A percentile compares a stretch with the other conserved stretches of the same genome.
These are phyloP conservation scores for Dysphania ambrosioides DNA, from an alignment of 148 eudicot genomes.

Conservation along the genomic window DNA sequence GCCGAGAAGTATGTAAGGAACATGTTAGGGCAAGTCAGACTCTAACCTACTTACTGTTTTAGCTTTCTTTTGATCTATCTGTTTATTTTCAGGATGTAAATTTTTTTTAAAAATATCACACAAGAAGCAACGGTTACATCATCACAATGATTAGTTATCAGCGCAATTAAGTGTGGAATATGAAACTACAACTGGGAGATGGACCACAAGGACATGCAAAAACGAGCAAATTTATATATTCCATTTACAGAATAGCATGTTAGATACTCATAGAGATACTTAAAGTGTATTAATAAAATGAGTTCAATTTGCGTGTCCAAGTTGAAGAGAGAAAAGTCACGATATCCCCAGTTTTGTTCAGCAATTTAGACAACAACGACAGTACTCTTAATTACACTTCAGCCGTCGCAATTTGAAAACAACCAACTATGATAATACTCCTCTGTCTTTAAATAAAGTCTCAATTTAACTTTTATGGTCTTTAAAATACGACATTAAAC, in stretches of 20 bases:
- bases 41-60: too few relatives aligned
- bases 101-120: neutral
- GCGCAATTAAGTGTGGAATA: neutral
- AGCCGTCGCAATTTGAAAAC: neutral
- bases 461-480: too few relatives aligned
- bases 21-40: too few relatives aligned
- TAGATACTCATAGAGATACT: constrained; percentile 20
- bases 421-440: too few relatives aligned
- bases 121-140: constrained; percentile 6
- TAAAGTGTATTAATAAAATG: neutral
- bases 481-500: too few relatives aligned
- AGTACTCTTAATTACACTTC: neutral
- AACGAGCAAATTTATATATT: constrained; percentile 24
- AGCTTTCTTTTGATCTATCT: too few relatives aligned
- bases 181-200: neutral
- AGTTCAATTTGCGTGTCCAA: constrained; percentile 16
- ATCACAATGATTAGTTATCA: constrained; percentile 21
- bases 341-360: neutral
- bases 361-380: neutral
- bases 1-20: too few relatives aligned
- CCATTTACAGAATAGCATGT: neutral
- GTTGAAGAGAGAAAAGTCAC: neutral
- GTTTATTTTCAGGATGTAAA: too few relatives aligned
- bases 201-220: constrained; percentile 25
- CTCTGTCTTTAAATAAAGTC: too few relatives aligned